Evolutionary conservation across 495 filamentous ascomycete genomes (phyloP), one percentile per base, ranked within the genome.

Genomic region (Penicillium angulare): DNA sequence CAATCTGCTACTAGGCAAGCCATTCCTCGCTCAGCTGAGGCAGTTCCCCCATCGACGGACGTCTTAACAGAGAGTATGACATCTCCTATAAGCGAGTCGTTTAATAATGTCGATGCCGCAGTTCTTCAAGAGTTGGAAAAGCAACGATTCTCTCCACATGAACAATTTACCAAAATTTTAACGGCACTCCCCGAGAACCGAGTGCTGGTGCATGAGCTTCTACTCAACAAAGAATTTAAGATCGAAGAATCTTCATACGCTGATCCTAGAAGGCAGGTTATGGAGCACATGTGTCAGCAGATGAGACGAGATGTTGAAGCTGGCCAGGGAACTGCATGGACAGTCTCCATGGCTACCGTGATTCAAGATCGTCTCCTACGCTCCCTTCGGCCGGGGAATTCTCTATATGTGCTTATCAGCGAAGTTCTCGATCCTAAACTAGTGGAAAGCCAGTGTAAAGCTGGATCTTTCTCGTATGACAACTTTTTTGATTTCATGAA

Each of bases 401-500:
- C 88, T 13, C 86, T 96, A 67, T 79, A 97, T 60, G 84, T 80
- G 2, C 76, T 92, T 23, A 91, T 98, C 50, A 86, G 86, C 21
- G 92, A 96, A 53, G 82, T 86, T 7, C 80, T 97, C 15, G 95
- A 97, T 56, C 84, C 84, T 2, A 82, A 88, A 13, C 72, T 89
- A 39, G 85, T 96, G 32, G 73, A 80, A 31, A 82, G 79, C 32
- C 90, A 97, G 59, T 90, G 90, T 55, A 75, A 78, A 23, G 82
- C 81, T 39, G 92, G 93, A 12, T 80, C 82, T 39, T 98, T 97
- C 65, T 96, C 95, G 0, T 96, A 97, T 64, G 86, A 92, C 56
- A 85, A 82, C 16, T 96, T 98, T 72, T 97, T 97, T 72, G 76
- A 83, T 2, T 92, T 92, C 53, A 95, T 97, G 82, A 84, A 85